These are phyloP conservation scores for Eleusine indica DNA, from an alignment of 176 grass and related monocot species.

Conservation along the genomic window DNA sequence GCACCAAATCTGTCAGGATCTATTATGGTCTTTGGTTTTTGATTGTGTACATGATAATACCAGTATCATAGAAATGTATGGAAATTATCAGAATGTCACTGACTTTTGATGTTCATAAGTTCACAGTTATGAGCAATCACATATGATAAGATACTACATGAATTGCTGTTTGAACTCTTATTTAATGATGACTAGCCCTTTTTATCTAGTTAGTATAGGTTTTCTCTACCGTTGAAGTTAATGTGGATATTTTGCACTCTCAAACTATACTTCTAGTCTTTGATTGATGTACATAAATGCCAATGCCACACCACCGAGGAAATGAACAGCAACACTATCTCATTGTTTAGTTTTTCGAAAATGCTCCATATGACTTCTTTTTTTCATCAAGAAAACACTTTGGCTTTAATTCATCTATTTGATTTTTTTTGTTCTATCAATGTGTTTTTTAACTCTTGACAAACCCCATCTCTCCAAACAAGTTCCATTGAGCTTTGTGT, in stretches of 20 bases:
- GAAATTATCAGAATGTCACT: conserved; percentile 15
- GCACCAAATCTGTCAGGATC: background rate
- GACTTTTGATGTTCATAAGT: conserved; percentile 14
- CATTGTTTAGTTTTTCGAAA: background rate
- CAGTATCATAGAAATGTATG: background rate
- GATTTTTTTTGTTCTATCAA: background rate
- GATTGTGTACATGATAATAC: conserved; percentile 20
- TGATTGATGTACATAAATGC: background rate
- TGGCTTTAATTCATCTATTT: background rate
- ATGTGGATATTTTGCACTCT: background rate
- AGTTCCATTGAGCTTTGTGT: background rate
- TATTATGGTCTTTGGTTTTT: background rate
- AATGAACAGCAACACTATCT: background rate
- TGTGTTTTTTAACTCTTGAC: background rate
- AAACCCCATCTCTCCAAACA: background rate
- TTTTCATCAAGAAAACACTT: background rate
- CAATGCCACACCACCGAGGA: background rate
- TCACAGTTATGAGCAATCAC: background rate
- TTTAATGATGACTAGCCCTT: background rate
- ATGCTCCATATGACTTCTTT: background rate
- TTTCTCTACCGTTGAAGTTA: conserved; percentile 11
- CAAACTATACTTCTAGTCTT: conserved; percentile 12
- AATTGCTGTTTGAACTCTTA: conserved; percentile 23
- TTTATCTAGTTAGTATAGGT: background rate
- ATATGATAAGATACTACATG: conserved; percentile 6